Conservation (phyloP, 1,284 basidiomycete genomes). For the Melampsora larici-populina region DNA sequence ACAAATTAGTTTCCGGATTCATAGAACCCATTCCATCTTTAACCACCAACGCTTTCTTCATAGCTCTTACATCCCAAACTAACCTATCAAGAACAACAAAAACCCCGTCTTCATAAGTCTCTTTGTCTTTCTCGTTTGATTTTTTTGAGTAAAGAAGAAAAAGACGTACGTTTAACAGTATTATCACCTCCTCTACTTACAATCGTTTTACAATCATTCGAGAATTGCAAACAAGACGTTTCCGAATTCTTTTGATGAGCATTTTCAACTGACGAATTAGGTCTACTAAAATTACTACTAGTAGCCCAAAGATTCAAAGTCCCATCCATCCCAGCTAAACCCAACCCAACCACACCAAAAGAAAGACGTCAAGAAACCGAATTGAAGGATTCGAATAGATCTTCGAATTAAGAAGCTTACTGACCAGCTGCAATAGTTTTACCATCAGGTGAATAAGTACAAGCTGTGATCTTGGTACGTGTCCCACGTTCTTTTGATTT, state of each 20-base stretch:
- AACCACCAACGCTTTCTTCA: slow-evolving; percentile 76
- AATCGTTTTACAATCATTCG: slow-evolving; percentile 74
- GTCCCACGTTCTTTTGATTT: slow-evolving; percentile 95
- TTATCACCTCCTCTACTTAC: slow-evolving; percentile 86
- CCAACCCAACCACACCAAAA: slow-evolving; percentile 21
- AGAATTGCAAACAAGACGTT: slow-evolving; percentile 77
- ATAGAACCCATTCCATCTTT: slow-evolving; percentile 67
- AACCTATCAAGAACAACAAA: slow-evolving; percentile 13
- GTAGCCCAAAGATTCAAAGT: slow-evolving; percentile 88
- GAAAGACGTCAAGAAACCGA: slow-evolving; percentile 1
- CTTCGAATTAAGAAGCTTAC: slow-evolving; percentile 49
- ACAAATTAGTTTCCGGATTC: slow-evolving; percentile 84
- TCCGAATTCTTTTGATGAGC: slow-evolving; percentile 80
- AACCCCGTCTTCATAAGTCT: slow-evolving; percentile 3
- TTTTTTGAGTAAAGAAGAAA: too few relatives aligned
- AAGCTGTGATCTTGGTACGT: slow-evolving; percentile 82
- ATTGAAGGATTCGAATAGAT: neutral
- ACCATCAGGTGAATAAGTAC: slow-evolving; percentile 80
- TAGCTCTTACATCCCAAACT: slow-evolving; percentile 90
- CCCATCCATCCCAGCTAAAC: slow-evolving; percentile 80
- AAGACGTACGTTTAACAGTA: slow-evolving; percentile 79
- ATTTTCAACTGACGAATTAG: slow-evolving; percentile 75
- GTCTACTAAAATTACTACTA: slow-evolving; percentile 84
- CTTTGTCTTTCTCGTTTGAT: neutral
- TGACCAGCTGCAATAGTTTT: slow-evolving; percentile 77